phyloP scores from a whole-genome alignment of 176 grass and related monocot species.

The Themeda triandra region DNA sequence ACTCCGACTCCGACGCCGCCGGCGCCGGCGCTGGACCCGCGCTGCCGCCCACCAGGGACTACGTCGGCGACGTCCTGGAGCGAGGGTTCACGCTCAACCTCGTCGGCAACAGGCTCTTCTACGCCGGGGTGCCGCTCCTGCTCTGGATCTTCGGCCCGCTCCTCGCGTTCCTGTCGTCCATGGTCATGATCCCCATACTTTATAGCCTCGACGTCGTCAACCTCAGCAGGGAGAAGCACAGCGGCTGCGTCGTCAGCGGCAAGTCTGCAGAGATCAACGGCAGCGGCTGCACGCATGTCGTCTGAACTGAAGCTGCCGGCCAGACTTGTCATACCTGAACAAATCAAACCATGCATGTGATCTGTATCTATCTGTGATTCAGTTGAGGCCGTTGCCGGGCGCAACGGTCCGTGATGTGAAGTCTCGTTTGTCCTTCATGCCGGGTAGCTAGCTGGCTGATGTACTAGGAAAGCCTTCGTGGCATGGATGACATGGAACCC shows the following conservation, averaged over 20 bases:
- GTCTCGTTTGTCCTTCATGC: background rate
- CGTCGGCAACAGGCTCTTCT: constrained; percentile 83
- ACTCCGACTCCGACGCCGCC: background rate
- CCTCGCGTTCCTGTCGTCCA: constrained; percentile 59
- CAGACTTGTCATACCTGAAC: background rate
- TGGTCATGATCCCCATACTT: constrained; percentile 62
- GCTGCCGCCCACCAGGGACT: constrained; percentile 23
- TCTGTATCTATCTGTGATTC: background rate
- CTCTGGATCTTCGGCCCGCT: constrained; percentile 95
- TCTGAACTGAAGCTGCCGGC: background rate
- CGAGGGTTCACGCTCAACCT: constrained; percentile 60
- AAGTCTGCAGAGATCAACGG: constrained; percentile 2
- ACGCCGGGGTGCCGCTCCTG: constrained; percentile 64
- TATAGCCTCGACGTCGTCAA: constrained; percentile 72
- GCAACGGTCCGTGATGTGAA: background rate
- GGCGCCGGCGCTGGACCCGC: background rate
- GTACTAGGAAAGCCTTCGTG: background rate
- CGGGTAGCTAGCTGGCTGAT: background rate
- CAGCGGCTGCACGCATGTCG: background rate
- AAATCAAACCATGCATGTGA: background rate
- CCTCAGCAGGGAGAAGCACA: background rate
- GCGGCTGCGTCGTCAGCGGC: background rate
- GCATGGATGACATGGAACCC: constrained; percentile 38
- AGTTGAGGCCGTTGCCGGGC: background rate
- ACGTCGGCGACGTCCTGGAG: constrained; percentile 59